phyloP scores from a whole-genome alignment of 306 rosid genomes.

The Trifolium pratense region DNA sequence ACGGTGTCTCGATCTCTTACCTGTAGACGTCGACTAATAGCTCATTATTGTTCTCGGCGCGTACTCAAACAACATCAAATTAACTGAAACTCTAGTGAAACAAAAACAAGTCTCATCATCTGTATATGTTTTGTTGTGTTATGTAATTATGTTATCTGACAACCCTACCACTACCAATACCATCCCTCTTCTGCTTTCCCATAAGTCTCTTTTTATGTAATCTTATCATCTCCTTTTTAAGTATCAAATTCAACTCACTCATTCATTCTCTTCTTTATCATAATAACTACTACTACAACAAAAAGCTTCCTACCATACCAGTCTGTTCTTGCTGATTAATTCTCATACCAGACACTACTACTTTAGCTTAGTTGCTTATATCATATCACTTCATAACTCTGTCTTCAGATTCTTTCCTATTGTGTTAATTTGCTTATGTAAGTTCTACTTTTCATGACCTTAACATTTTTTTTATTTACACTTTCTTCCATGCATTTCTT shows the following conservation, averaged over 20 bases:
- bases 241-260: conserved; percentile 26
- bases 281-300: no score
- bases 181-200: conserved; percentile 6
- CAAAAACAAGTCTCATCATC: neutral
- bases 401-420: conserved; percentile 40
- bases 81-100: neutral
- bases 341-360: conserved; percentile 25
- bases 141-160: conserved; percentile 21
- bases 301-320: conserved; percentile 31
- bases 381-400: conserved; percentile 26
- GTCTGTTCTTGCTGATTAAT: conserved; percentile 38
- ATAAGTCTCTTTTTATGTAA: conserved; percentile 14
- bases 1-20: no score
- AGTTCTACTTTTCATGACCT: conserved; percentile 42
- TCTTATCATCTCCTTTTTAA: conserved; percentile 52
- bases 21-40: no score
- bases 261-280: conserved; percentile 41
- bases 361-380: neutral
- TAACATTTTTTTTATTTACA: no score
- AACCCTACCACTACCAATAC: conserved; percentile 27
- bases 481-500: conserved; percentile 41
- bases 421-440: conserved; percentile 43
- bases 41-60: neutral
- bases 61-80: neutral
- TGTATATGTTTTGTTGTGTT: neutral